Evolutionary conservation across 805 yeast genomes (phyloP), one percentile per base, ranked within the genome.

Genomic region (Kodamaea lidongshanica): DNA sequence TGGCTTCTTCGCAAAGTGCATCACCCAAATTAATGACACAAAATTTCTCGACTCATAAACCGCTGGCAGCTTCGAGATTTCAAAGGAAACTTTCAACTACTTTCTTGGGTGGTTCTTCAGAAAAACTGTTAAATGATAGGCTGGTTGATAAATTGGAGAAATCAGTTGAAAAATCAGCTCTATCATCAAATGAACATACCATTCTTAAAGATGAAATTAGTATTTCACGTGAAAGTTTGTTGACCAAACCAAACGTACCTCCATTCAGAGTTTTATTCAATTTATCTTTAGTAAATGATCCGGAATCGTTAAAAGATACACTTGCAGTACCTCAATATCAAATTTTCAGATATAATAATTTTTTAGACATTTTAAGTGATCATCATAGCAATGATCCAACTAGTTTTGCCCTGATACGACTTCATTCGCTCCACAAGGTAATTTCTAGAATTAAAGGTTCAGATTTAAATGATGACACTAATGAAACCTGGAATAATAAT

Each of bases 331-430:
- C 65, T 1, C 32, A 41, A 3, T 56, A 54, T 30, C 58, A 56
- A 30, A 33, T 46, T 1, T 45, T 52, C 31, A 33, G 63, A n/a
- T 64, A 43, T 33, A 46, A 51, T 28, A 48, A 43, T 24, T 63
- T 56, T 33, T 45, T 63, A 12, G 56, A 52, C 10, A 43, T 53
- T 7, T 22, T 62, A 7, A 27, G 46, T 12, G 57, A 46, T 8
- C 58, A 56, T 25, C 66, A 54, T 23, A 37, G 38, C 8, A 47
- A 48, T 25, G 70, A 64, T 38, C 60, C 69, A 0, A 46, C 61
- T 7, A 61, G 53, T 30, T 62, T 62, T 43, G 61, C 66, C 6
- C 48, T 42, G 19, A 49, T 56, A 11, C 35, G 66, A 8, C 52
- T 48, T 19, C 55, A 55, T 16, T 55, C 61, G 5, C 34, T 59